Percentiles rank a stretch among this genome's conserved stretches.
These are phyloP conservation scores for Cladophialophora exuberans DNA, from an alignment of 2,329 filamentous ascomycete genomes.

Conservation along the genomic window DNA sequence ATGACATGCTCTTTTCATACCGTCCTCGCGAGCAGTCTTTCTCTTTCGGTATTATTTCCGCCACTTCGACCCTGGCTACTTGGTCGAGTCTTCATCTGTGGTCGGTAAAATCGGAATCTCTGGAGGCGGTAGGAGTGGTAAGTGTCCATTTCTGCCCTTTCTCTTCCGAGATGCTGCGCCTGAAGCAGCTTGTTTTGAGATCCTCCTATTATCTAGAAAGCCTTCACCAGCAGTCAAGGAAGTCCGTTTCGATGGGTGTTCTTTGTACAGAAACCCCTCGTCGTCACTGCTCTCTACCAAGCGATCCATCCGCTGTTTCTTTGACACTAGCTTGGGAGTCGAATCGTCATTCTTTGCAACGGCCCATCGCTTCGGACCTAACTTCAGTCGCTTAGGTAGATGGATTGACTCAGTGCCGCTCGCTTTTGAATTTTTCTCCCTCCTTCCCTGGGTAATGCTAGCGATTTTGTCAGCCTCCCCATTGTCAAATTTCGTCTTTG, in stretches of 20 bases:
- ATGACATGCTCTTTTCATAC: neutral
- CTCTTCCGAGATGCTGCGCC: neutral
- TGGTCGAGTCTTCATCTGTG: constrained; percentile 24
- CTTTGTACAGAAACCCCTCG: constrained; percentile 11
- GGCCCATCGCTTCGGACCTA: neutral
- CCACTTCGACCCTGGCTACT: too few species aligned
- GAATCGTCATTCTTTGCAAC: neutral
- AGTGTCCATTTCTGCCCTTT: neutral
- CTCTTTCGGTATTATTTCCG: neutral
- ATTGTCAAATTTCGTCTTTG: too few species aligned
- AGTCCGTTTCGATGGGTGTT: neutral
- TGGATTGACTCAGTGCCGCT: neutral
- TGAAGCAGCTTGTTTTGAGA: neutral
- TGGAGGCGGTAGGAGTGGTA: constrained; percentile 28
- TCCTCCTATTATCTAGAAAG: neutral
- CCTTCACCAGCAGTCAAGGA: neutral
- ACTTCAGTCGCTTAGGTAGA: constrained; percentile 1
- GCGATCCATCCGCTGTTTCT: neutral
- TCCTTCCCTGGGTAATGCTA: neutral
- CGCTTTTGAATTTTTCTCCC: neutral
- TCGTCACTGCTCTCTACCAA: constrained; percentile 20
- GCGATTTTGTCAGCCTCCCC: neutral
- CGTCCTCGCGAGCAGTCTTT: neutral
- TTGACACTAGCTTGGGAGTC: constrained; percentile 12
- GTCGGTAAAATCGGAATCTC: constrained; percentile 31